Evolutionary conservation across 345 rosid genomes (phyloP).

Genomic region (Gossypium australe): DNA sequence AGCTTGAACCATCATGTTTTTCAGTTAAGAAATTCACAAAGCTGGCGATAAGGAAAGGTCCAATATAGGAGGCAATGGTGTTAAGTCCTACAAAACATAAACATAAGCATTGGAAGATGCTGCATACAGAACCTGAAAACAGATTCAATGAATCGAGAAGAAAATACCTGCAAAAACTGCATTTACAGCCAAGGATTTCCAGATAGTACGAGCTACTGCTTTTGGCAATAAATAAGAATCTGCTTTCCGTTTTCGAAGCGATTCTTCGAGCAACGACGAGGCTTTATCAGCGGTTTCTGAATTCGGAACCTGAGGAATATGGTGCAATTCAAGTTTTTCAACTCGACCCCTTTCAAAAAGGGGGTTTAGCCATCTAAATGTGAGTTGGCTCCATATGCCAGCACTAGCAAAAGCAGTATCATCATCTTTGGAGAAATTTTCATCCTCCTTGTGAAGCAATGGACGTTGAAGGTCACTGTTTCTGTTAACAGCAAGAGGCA

Average conservation of each 20-base stretch:
- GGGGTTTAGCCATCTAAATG: constrained; percentile 58
- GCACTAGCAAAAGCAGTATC: constrained; percentile 23
- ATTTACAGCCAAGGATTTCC: constrained; percentile 47
- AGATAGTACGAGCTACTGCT: constrained; percentile 30
- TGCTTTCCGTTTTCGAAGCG: constrained; percentile 32
- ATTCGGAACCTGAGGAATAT: constrained; percentile 45
- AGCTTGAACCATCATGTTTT: constrained; percentile 31
- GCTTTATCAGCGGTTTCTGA: constrained; percentile 52
- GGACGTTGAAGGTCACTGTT: constrained; percentile 27
- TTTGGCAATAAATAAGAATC: constrained; percentile 32
- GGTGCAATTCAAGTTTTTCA: constrained; percentile 39
- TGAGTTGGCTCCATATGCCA: constrained; percentile 43
- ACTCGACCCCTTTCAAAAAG: constrained; percentile 36
- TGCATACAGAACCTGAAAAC: neutral
- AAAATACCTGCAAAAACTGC: constrained; percentile 61
- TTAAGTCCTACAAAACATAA: constrained; percentile 37
- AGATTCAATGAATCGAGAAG: neutral
- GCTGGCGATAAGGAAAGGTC: constrained; percentile 60
- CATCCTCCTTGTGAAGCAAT: constrained; percentile 25
- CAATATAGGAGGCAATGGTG: constrained; percentile 49
- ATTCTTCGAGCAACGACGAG: constrained; percentile 46
- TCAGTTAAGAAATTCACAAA: constrained; percentile 49
- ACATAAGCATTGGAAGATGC: neutral
- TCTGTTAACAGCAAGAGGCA: constrained; percentile 3
- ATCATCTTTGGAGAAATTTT: constrained; percentile 15